Conservation (phyloP, 805 yeast species). For the Wickerhamomyces rabaulensis region DNA sequence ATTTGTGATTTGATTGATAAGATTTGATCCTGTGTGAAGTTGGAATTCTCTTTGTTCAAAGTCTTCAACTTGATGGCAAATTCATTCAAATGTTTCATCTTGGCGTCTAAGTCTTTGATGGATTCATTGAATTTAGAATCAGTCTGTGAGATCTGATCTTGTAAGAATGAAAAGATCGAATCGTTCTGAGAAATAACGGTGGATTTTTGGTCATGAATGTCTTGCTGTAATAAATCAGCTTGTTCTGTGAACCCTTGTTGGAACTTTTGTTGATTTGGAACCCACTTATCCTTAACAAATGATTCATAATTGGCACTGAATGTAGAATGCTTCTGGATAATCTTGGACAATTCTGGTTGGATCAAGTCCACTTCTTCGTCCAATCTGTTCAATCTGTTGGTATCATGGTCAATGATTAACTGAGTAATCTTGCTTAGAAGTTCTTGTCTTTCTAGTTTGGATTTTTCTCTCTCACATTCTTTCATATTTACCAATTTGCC, state of each 20-base stretch:
- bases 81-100: slow-evolving; percentile 8
- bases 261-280: slow-evolving; percentile 11
- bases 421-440: slow-evolving; percentile 9
- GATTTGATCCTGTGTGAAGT: slow-evolving; percentile 13
- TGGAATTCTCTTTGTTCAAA: slow-evolving; percentile 10
- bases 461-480: slow-evolving; percentile 4
- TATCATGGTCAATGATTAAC: slow-evolving; percentile 10
- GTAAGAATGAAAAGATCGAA: neutral
- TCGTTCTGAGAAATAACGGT: neutral
- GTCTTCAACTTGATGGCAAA: slow-evolving; percentile 9
- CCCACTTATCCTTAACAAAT: slow-evolving; percentile 14
- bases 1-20: slow-evolving; percentile 9
- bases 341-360: slow-evolving; percentile 6
- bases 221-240: neutral
- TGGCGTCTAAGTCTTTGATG: slow-evolving; percentile 5
- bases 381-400: slow-evolving; percentile 4
- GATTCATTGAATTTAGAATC: slow-evolving; percentile 1
- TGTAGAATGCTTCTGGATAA: slow-evolving; percentile 9
- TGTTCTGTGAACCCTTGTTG: slow-evolving; percentile 3
- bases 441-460: slow-evolving; percentile 4
- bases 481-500: slow-evolving; percentile 6
- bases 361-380: slow-evolving; percentile 2
- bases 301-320: slow-evolving; percentile 11
- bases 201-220: neutral
- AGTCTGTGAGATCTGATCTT: slow-evolving; percentile 9